phyloP scores from a whole-genome alignment of 2,329 filamentous ascomycete genomes.

The Dendrostoma leiphaemia region DNA sequence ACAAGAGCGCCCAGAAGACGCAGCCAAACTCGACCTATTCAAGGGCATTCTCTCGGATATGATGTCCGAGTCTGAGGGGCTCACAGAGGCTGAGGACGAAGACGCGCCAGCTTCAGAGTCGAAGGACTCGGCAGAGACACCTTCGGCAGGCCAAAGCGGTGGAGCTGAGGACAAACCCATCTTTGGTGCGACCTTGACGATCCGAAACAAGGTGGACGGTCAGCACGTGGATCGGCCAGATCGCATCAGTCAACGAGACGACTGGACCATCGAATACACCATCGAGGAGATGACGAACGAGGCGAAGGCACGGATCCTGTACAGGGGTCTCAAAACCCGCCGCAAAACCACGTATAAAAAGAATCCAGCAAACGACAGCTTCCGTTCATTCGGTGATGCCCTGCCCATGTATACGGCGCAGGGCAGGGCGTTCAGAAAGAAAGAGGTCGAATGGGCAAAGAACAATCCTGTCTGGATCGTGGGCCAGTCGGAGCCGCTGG shows the following conservation, averaged over 20 bases:
- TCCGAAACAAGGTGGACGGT: conserved; percentile 72
- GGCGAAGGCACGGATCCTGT: conserved; percentile 48
- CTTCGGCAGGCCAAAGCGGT: neutral
- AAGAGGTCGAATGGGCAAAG: conserved; percentile 51
- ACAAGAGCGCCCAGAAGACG: conserved; percentile 26
- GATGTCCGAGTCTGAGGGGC: conserved; percentile 35
- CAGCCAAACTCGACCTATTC: conserved; percentile 44
- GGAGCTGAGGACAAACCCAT: conserved; percentile 31
- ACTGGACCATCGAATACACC: conserved; percentile 78
- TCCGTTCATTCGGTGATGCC: conserved; percentile 38
- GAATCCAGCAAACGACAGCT: conserved; percentile 32
- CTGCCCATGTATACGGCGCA: conserved; percentile 41
- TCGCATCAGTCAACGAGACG: conserved; percentile 34
- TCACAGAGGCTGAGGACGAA: neutral
- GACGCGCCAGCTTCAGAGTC: neutral
- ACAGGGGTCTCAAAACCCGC: conserved; percentile 53
- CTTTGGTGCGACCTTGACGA: conserved; percentile 68
- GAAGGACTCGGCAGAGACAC: neutral
- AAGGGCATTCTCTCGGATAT: conserved; percentile 51
- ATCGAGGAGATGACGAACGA: conserved; percentile 57
- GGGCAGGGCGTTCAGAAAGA: conserved; percentile 58
- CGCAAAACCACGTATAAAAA: conserved; percentile 43
- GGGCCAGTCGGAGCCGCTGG: conserved; percentile 35
- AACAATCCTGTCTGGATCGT: conserved; percentile 45
- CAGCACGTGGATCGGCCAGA: conserved; percentile 59